phyloP scores from a whole-genome alignment of 768 basidiomycete species.

The Pleurotus pulmonarius region DNA sequence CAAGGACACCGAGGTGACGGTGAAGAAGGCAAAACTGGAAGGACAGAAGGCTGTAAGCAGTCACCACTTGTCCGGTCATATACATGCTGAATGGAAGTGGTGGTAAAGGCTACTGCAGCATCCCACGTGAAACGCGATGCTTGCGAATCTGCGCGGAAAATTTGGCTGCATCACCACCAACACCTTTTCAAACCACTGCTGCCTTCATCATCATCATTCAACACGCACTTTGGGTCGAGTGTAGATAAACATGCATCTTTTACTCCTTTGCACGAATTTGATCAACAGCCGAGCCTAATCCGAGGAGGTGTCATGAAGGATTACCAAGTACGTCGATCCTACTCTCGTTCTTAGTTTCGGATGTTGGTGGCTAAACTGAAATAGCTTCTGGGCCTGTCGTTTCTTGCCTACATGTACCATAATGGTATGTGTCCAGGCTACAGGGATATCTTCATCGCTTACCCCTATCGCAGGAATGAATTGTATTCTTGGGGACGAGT shows the following conservation, averaged over 20 bases:
- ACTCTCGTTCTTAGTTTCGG: background rate
- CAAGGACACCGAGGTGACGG: background rate
- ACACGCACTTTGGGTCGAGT: constrained; percentile 29
- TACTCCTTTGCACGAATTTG: constrained; percentile 33
- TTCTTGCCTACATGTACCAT: constrained; percentile 61
- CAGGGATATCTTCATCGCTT: background rate
- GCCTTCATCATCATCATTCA: constrained; percentile 32
- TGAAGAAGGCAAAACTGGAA: constrained; percentile 9
- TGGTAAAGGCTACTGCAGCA: constrained; percentile 34
- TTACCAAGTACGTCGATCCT: constrained; percentile 48
- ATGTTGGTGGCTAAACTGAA: background rate
- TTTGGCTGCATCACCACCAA: constrained; percentile 43
- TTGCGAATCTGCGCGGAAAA: constrained; percentile 37
- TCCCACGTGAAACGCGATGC: constrained; percentile 30
- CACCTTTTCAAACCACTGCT: constrained; percentile 45
- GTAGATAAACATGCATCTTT: constrained; percentile 18
- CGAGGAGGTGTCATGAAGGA: constrained; percentile 63
- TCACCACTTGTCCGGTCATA: background rate
- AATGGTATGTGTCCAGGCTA: constrained; percentile 41
- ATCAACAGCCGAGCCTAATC: constrained; percentile 47
- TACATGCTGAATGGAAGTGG: background rate
- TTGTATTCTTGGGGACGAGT: constrained; percentile 72
- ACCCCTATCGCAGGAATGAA: constrained; percentile 47
- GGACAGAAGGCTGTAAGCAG: constrained; percentile 10
- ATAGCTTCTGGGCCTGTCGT: constrained; percentile 61